These are phyloP conservation scores for Pelargonium fulgidum DNA, from an alignment of 441 rosid species.

Conservation along the genomic window DNA sequence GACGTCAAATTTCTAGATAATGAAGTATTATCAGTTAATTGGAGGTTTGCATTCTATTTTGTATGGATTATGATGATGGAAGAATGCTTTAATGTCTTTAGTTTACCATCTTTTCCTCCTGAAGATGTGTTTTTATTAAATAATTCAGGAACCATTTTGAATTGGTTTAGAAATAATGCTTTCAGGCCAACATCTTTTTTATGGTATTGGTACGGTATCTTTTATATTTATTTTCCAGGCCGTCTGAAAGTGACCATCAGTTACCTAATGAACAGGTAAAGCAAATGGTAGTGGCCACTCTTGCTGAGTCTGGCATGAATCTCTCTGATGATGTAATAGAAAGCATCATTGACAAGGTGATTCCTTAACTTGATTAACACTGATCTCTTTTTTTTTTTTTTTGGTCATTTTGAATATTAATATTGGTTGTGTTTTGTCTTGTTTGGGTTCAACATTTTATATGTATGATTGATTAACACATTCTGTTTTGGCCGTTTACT, in stretches of 20 bases:
- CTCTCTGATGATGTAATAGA: slow-evolving; percentile 82
- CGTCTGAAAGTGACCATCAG: not conserved
- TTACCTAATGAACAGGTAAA: slow-evolving; percentile 42
- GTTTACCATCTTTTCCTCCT: no score
- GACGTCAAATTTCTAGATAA: no score
- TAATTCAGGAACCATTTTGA: no score
- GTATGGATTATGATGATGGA: no score
- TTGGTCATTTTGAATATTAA: not conserved
- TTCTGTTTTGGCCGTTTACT: not conserved
- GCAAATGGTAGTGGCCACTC: slow-evolving; percentile 95
- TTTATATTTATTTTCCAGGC: slow-evolving; percentile 1
- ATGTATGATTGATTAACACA: not conserved
- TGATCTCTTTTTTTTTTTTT: not conserved
- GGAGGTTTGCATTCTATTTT: no score
- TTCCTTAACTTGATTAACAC: slow-evolving; percentile 8
- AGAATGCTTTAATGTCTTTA: no score
- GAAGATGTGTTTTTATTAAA: no score
- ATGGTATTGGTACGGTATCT: no score
- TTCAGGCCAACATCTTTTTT: no score
- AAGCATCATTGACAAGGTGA: slow-evolving; percentile 85
- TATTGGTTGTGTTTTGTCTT: not conserved
- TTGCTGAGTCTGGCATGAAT: slow-evolving; percentile 96
- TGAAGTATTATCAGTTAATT: no score
- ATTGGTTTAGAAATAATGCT: no score
- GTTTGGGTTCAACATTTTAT: not conserved